Percentiles rank a stretch among this genome's conserved stretches.
phyloP scores from a whole-genome alignment of 1,284 basidiomycete genomes.

The Butyriboletus appendiculatus region DNA sequence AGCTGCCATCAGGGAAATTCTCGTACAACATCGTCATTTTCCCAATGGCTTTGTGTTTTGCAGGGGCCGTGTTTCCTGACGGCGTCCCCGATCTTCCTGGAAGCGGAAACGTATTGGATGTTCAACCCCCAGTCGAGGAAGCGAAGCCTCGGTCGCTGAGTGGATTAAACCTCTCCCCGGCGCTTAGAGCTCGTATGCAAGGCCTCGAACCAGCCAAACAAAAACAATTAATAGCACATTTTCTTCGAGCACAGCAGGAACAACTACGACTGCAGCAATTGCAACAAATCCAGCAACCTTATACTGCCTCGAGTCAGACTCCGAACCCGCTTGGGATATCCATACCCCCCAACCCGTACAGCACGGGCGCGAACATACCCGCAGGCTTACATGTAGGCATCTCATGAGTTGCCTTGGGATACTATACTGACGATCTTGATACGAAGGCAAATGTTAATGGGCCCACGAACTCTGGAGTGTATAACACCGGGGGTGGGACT shows the following conservation, averaged over 20 bases:
- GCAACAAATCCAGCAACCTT: slow-evolving; percentile 32
- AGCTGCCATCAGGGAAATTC: slow-evolving; percentile 42
- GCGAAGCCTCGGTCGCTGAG: background rate
- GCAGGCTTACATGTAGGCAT: slow-evolving; percentile 22
- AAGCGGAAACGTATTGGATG: slow-evolving; percentile 17
- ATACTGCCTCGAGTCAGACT: slow-evolving; percentile 12
- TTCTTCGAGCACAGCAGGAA: slow-evolving; percentile 24
- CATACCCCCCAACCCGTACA: slow-evolving; percentile 13
- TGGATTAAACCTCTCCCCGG: slow-evolving; percentile 11
- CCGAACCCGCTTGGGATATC: slow-evolving; percentile 14
- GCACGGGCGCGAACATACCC: slow-evolving; percentile 10
- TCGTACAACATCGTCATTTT: slow-evolving; percentile 57
- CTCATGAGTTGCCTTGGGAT: background rate
- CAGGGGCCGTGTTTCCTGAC: slow-evolving; percentile 56
- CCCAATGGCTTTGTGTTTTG: slow-evolving; percentile 38
- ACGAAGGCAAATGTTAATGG: slow-evolving; percentile 16
- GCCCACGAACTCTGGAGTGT: slow-evolving; percentile 7
- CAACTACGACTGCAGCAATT: slow-evolving; percentile 33
- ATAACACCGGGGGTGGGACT: slow-evolving; percentile 28
- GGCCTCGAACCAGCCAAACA: slow-evolving; percentile 30
- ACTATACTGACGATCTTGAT: slow-evolving; percentile 6
- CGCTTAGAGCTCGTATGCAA: slow-evolving; percentile 23
- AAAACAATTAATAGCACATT: slow-evolving; percentile 16
- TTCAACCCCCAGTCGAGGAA: slow-evolving; percentile 23
- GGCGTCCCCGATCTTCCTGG: slow-evolving; percentile 56